These are phyloP conservation scores for Populus hybrid DNA, from an alignment of 441 rosid species.

Conservation along the genomic window DNA sequence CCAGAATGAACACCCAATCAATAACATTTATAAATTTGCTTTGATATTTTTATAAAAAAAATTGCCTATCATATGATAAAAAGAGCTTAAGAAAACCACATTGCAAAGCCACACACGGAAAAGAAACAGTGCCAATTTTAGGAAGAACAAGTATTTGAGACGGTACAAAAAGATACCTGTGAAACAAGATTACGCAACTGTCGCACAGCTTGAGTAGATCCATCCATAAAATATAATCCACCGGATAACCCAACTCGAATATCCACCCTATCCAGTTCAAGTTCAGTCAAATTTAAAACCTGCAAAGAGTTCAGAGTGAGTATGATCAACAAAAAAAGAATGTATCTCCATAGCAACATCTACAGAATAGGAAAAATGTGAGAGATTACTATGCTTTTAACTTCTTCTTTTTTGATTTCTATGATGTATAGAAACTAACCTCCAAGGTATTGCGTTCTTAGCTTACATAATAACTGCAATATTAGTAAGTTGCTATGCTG, in stretches of 20 bases:
- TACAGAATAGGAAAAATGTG: not conserved
- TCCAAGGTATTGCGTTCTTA: not conserved
- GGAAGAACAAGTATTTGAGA: conserved; percentile 6
- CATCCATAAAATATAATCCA: conserved; percentile 90
- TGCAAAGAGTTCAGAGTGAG: conserved; percentile 27
- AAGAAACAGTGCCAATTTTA: conserved; percentile 1
- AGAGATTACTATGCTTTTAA: not conserved
- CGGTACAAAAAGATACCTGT: conserved; percentile 55
- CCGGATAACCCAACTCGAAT: conserved; percentile 95
- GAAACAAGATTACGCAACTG: conserved; percentile 92
- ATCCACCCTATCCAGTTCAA: conserved; percentile 88
- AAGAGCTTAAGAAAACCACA: not conserved
- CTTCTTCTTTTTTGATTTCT: not conserved
- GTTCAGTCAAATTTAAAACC: conserved; percentile 94
- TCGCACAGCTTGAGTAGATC: conserved; percentile 94
- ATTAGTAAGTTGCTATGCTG: not conserved
- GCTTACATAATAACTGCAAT: not conserved
- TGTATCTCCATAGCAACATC: not conserved
- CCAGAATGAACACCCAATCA: not conserved
- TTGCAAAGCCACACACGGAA: not conserved
- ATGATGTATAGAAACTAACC: conserved; percentile 1
- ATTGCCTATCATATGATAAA: not conserved
- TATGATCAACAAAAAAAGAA: not conserved
- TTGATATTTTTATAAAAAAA: not conserved
- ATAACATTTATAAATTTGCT: not conserved